Evolutionary conservation across 2,329 filamentous ascomycete species (phyloP).

Genomic region (Colletotrichum tabaci): DNA sequence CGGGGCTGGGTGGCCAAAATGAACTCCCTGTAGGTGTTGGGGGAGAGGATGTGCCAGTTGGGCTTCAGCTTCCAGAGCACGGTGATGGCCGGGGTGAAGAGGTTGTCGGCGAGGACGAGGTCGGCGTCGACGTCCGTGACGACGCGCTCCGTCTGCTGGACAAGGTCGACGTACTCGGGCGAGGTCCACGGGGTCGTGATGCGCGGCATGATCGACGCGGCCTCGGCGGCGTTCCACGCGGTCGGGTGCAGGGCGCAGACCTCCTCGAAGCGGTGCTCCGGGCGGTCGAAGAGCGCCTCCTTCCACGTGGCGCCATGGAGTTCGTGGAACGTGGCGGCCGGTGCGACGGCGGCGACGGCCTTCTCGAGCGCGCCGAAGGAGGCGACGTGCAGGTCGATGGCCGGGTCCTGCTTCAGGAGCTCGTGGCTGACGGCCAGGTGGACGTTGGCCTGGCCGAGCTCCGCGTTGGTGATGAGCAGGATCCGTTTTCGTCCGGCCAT

Average conservation of each 20-base stretch:
- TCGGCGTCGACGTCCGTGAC: slow-evolving; percentile 31
- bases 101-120: slow-evolving; percentile 34
- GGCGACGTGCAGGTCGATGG: slow-evolving; percentile 39
- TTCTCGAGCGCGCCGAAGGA: slow-evolving; percentile 26
- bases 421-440: slow-evolving; percentile 44
- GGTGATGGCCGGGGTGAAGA: slow-evolving; percentile 36
- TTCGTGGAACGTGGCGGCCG: background rate
- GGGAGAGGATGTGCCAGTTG: slow-evolving; percentile 31
- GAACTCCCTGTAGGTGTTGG: slow-evolving; percentile 37
- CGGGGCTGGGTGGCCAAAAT: slow-evolving; percentile 12
- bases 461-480: slow-evolving; percentile 44
- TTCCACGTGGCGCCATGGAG: slow-evolving; percentile 9
- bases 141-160: slow-evolving; percentile 17
- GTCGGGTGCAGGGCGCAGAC: slow-evolving; percentile 21
- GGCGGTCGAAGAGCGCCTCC: slow-evolving; percentile 24
- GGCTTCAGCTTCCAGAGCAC: slow-evolving; percentile 29
- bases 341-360: background rate
- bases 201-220: slow-evolving; percentile 18
- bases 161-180: slow-evolving; percentile 19
- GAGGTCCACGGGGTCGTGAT: slow-evolving; percentile 33
- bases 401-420: slow-evolving; percentile 30
- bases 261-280: slow-evolving; percentile 17
- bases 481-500: slow-evolving; percentile 28
- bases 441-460: slow-evolving; percentile 47
- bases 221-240: slow-evolving; percentile 19